Base-by-base conservation (phyloP, 768 basidiomycete genomes). In the Auriscalpium vulgare region DNA sequence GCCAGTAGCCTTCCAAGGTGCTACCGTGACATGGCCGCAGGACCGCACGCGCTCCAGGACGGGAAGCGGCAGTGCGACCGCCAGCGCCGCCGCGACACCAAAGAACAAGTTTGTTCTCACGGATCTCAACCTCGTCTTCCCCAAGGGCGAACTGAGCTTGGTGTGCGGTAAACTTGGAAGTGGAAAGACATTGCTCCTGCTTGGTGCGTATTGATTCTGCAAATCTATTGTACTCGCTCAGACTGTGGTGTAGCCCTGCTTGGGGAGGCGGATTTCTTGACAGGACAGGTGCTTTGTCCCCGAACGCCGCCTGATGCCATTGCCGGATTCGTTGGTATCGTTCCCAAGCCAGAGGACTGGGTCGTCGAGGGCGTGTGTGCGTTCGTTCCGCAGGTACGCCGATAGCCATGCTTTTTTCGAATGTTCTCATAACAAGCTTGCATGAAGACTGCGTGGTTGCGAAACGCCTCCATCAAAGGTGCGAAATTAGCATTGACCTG, bases 1-100 rank as follows among this genome's bases (percentile, higher is more conserved):
- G 51, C 78, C 73, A 3, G 84, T 95, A 53, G 77, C 84, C 1
- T 80, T 95, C 62, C 87, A 87, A 66, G 88, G 87, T 10, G 92
- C 91, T 40, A 95, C 91, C 1, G 76, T 92, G 49, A 91, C 91
- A 1, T 97, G 94, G 94, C 89, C 94, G 0, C 84, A 86, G 62
- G 90, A 93, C 59, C 82, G 88, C 37, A 57, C 69, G 19, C 72
- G 71, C 46, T 63, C 52, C 37, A 49, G 56, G 47, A 38, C 56
- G 38, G 23, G 47, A 21, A 55, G 68, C n/a, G 75, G 78, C 23
- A 78, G 75, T 55, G 60, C 64, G 1, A 71, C 78, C 4, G 71
- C 84, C 2, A 86, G 85, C 4, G 75, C 73, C 14, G 75, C 83
- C 2, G 71, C 87, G 0, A 93, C 92, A 0, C 94, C 93, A 9